Evolutionary conservation across 768 basidiomycete genomes (phyloP), one percentile per base, ranked within the genome.

Genomic region (Termitomyces sp.): DNA sequence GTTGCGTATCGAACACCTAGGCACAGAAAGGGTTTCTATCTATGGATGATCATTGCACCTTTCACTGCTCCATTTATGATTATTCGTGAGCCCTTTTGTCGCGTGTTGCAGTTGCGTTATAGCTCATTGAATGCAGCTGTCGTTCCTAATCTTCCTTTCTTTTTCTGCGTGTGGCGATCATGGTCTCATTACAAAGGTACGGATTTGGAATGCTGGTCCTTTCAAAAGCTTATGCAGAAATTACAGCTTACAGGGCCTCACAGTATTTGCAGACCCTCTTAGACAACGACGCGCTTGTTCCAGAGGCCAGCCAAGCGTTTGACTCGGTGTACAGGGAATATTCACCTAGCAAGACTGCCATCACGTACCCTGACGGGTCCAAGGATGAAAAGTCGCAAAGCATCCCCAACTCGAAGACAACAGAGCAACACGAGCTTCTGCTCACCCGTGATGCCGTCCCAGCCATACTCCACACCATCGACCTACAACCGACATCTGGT

Each of bases 101-200:
- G 14, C 9, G 27, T 41, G 42, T 37, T 27, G 25, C 12, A 27
- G 17, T 19, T 49, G 32, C 28, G 40, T 27, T 50, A 6, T 44
- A 27, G 21, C 53, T 42, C 28, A 39, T 44, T 16, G 19, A 16
- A 12, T 5, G 27, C 56, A 92, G 90, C 90, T 25, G 66, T 92
- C 43, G 82, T 92, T 70, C 91, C 90, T 30, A 93, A 93, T 67
- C 69, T 93, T 21, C 90, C 90, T 0, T 86, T 93, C 67, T 90
- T 93, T 74, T 93, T 89, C 70, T 91, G 88, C 63, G 80, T 77
- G 10, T 93, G 90, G 90, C 78, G 90, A 43, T 84, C 88, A 42
- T 93, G 89, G 89, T 86, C 85, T 40, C 90, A 93, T 69, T 92
- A 86, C 67, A 81, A 77, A 79, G 89, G 89, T 89, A 56, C 43